Percentiles rank a stretch among this genome's conserved stretches.
phyloP scores from a whole-genome alignment of 2,329 filamentous ascomycete species.

The Blastomyces emzantsi region DNA sequence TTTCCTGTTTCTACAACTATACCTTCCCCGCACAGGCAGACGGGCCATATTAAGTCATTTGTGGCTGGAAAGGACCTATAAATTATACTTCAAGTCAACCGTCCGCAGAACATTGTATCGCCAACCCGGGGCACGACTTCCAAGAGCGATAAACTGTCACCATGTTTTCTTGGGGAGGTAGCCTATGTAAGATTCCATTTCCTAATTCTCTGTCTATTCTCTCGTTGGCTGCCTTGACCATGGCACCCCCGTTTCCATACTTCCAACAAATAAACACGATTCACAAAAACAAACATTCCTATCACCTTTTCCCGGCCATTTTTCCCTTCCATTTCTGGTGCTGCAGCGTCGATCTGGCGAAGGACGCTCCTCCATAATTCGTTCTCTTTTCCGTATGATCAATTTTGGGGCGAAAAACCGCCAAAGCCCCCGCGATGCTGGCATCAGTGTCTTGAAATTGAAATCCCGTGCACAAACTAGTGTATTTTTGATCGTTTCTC shows the following conservation, averaged over 20 bases:
- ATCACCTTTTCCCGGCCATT: neutral
- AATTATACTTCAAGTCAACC: neutral
- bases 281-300: neutral
- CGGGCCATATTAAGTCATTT: neutral
- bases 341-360: neutral
- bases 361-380: no score
- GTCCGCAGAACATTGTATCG: conserved; percentile 8
- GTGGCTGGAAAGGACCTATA: neutral
- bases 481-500: neutral
- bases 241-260: conserved; percentile 2
- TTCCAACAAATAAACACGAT: neutral
- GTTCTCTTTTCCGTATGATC: neutral
- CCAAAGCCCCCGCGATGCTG: neutral
- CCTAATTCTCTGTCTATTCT: neutral
- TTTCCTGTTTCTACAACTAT: neutral
- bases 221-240: neutral
- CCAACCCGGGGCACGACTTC: neutral
- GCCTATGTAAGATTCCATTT: conserved; percentile 12
- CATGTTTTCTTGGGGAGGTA: conserved; percentile 18
- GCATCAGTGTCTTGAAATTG: neutral
- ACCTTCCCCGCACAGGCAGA: neutral
- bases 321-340: no score
- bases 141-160: neutral
- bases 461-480: neutral
- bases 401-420: neutral